phyloP scores from a whole-genome alignment of 768 basidiomycete species.

The Serendipita indica region DNA sequence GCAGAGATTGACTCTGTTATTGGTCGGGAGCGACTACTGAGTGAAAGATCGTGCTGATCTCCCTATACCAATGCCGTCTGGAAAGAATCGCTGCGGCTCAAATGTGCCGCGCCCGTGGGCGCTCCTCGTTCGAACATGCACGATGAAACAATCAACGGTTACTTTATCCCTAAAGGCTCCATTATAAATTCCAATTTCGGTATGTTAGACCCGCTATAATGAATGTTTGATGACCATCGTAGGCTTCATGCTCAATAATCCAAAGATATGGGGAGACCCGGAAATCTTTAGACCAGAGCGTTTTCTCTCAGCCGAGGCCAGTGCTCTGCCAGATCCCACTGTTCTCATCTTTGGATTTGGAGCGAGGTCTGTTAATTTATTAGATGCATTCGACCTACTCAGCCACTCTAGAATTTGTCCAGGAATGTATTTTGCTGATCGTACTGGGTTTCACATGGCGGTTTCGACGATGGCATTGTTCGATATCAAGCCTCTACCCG shows the following conservation, averaged over 20 bases:
- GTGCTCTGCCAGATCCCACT: neutral
- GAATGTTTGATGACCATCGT: neutral
- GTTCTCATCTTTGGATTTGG: neutral
- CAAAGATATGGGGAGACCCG: neutral
- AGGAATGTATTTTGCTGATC: slow-evolving; percentile 7
- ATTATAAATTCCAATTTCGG: neutral
- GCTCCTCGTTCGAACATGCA: neutral
- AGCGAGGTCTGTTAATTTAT: neutral
- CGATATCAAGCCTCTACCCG: neutral
- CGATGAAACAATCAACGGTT: neutral
- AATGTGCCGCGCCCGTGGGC: neutral
- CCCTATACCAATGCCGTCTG: neutral
- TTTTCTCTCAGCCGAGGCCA: neutral
- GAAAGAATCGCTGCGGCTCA: neutral
- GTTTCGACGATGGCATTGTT: neutral
- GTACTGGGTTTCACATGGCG: neutral
- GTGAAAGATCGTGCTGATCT: neutral
- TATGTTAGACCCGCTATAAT: neutral
- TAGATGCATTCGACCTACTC: neutral
- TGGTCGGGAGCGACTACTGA: neutral
- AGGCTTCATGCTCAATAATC: neutral
- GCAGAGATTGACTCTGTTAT: neutral
- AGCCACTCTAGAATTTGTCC: neutral
- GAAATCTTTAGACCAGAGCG: neutral
- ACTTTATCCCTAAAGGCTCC: neutral